phyloP scores from a whole-genome alignment of 148 eudicot species.

The Euryodendron excelsum region DNA sequence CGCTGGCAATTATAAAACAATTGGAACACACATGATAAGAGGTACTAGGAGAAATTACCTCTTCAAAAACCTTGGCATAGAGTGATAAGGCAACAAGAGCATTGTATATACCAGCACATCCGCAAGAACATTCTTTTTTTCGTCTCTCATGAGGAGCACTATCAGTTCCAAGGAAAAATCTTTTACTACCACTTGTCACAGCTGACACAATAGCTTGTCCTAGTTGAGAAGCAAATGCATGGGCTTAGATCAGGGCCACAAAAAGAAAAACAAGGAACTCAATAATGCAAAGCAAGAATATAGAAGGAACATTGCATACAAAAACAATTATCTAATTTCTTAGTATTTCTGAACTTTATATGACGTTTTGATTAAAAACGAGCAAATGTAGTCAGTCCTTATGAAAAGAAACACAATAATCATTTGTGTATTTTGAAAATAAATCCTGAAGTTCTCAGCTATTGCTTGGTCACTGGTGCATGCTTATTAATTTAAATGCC shows the following conservation, averaged over 20 bases:
- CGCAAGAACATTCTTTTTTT: constrained; percentile 71
- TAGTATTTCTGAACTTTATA: not conserved
- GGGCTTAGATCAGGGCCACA: not conserved
- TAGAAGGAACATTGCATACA: not conserved
- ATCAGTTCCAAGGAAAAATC: constrained; percentile 91
- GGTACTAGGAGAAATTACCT: constrained; percentile 42
- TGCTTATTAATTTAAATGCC: not conserved
- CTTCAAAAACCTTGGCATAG: constrained; percentile 85
- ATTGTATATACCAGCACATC: constrained; percentile 93
- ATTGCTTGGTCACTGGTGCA: too few species aligned
- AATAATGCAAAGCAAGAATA: not conserved
- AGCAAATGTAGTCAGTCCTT: too few species aligned
- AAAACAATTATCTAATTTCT: not conserved
- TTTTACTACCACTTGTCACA: constrained; percentile 82
- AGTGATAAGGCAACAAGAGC: constrained; percentile 85
- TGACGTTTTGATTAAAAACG: not conserved
- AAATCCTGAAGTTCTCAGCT: too few species aligned
- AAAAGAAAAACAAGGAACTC: not conserved
- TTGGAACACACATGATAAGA: constrained; percentile 6
- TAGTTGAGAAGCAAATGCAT: constrained; percentile 18
- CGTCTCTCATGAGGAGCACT: constrained; percentile 91
- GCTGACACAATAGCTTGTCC: constrained; percentile 80
- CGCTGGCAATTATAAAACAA: not conserved
- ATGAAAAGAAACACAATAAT: too few species aligned
- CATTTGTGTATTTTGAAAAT: too few species aligned